These are phyloP conservation scores for Heimioporus sp. DNA, from an alignment of 768 basidiomycete genomes.

Conservation along the genomic window DNA sequence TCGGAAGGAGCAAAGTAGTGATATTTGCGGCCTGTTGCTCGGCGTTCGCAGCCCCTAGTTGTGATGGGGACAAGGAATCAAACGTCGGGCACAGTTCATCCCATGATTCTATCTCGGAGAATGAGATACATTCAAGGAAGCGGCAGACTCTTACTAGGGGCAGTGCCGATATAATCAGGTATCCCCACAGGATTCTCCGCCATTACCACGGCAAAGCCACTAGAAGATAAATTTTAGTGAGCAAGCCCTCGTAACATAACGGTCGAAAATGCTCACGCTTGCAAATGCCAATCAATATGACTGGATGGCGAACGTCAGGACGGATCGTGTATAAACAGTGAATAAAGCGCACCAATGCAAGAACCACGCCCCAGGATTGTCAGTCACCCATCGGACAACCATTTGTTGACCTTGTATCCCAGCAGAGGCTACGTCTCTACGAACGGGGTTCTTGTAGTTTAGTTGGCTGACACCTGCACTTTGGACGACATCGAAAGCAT, in stretches of 20 bases:
- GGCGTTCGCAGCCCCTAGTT: slow-evolving; percentile 21
- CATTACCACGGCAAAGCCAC: slow-evolving; percentile 28
- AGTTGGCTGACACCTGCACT: slow-evolving; percentile 19
- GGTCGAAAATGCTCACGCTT: slow-evolving; percentile 13
- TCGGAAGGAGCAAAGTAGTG: slow-evolving; percentile 13
- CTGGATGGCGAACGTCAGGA: slow-evolving; percentile 10
- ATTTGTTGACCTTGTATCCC: slow-evolving; percentile 39
- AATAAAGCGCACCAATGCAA: slow-evolving; percentile 33
- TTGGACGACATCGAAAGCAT: slow-evolving; percentile 36
- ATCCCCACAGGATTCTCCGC: slow-evolving; percentile 22
- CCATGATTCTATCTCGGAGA: slow-evolving; percentile 20
- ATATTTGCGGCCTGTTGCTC: slow-evolving; percentile 20
- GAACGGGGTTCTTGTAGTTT: slow-evolving; percentile 39
- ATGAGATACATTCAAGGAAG: background rate
- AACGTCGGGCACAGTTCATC: slow-evolving; percentile 23
- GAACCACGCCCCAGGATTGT: slow-evolving; percentile 63
- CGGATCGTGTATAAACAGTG: background rate
- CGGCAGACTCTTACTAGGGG: slow-evolving; percentile 12
- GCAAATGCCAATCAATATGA: slow-evolving; percentile 31
- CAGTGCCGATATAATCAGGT: slow-evolving; percentile 7
- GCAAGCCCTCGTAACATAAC: background rate
- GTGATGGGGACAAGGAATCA: slow-evolving; percentile 15
- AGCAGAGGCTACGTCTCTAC: slow-evolving; percentile 29
- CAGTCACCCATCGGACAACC: slow-evolving; percentile 55
- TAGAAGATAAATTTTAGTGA: background rate